Evolutionary conservation across 2,329 filamentous ascomycete genomes (phyloP).

Genomic region (Fusarium piperis): DNA sequence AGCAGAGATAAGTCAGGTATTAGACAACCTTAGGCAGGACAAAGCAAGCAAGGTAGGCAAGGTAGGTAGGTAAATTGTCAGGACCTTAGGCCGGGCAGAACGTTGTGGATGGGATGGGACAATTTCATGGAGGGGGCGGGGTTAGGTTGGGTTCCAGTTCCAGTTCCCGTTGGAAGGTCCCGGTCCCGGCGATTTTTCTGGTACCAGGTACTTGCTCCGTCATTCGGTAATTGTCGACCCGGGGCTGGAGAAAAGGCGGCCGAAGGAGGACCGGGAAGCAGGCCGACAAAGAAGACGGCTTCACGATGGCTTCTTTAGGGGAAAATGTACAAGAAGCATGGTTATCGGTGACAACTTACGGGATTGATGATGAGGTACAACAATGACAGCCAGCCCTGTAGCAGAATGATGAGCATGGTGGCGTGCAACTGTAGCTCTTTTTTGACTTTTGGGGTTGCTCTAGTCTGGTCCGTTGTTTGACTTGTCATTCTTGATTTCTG

Average conservation of each 20-base stretch:
- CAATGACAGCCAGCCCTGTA: background rate
- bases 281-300: constrained; percentile 3
- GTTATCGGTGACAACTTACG: background rate
- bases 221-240: constrained; percentile 25
- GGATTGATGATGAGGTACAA: constrained; percentile 6
- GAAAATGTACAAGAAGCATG: background rate
- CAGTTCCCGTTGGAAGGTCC: background rate
- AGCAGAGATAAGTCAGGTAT: constrained; percentile 6
- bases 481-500: constrained; percentile 9
- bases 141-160: constrained; percentile 4
- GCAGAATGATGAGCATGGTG: constrained; percentile 28
- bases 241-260: constrained; percentile 3
- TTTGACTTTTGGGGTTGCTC: constrained; percentile 15
- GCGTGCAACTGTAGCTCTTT: constrained; percentile 21
- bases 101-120: constrained; percentile 18
- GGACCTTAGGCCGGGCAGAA: constrained; percentile 11
- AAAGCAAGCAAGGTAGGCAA: background rate
- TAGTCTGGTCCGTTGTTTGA: constrained; percentile 18
- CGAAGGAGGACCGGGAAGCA: constrained; percentile 7
- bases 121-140: constrained; percentile 35
- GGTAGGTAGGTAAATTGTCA: constrained; percentile 14
- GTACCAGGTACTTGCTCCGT: constrained; percentile 31
- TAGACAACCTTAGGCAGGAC: background rate
- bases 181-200: constrained; percentile 15
- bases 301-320: constrained; percentile 29